Percentiles rank a stretch among this genome's conserved stretches.
Evolutionary conservation across 345 rosid genomes (phyloP).

Genomic region (Noccaea caerulescens): DNA sequence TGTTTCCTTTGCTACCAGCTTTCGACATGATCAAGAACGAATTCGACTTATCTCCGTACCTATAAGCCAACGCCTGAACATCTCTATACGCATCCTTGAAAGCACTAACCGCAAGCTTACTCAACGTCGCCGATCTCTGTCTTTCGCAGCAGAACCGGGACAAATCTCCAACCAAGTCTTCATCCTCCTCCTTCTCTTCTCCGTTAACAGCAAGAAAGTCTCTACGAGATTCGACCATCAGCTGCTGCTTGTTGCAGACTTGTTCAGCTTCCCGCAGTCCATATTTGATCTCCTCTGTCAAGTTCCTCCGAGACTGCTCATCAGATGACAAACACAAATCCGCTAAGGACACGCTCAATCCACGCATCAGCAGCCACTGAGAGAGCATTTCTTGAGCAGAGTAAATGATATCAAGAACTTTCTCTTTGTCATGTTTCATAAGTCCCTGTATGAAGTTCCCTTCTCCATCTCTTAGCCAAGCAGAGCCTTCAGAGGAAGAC

Average conservation of each 20-base stretch:
- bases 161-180: conserved; percentile 46
- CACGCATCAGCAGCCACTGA: conserved; percentile 81
- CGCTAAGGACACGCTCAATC: conserved; percentile 79
- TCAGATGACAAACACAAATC: conserved; percentile 75
- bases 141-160: conserved; percentile 59
- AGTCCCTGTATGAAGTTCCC: conserved; percentile 76
- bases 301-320: conserved; percentile 50
- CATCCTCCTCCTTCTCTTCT: conserved; percentile 46
- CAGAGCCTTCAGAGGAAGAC: conserved; percentile 63
- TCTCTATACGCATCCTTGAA: conserved; percentile 77
- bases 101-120: conserved; percentile 75
- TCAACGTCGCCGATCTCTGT: conserved; percentile 77
- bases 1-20: conserved; percentile 94
- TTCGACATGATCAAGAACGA: conserved; percentile 78
- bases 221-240: conserved; percentile 69
- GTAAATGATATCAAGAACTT: conserved; percentile 65
- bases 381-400: conserved; percentile 83
- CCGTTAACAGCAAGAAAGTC: conserved; percentile 59
- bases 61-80: conserved; percentile 68
- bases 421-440: conserved; percentile 48
- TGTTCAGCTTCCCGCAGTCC: conserved; percentile 72
- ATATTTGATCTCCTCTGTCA: conserved; percentile 65
- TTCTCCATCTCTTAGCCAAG: conserved; percentile 75
- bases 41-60: conserved; percentile 63
- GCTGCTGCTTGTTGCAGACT: conserved; percentile 65